Evolutionary conservation across 768 basidiomycete genomes (phyloP).

Genomic region (Tricholoma matsutake): DNA sequence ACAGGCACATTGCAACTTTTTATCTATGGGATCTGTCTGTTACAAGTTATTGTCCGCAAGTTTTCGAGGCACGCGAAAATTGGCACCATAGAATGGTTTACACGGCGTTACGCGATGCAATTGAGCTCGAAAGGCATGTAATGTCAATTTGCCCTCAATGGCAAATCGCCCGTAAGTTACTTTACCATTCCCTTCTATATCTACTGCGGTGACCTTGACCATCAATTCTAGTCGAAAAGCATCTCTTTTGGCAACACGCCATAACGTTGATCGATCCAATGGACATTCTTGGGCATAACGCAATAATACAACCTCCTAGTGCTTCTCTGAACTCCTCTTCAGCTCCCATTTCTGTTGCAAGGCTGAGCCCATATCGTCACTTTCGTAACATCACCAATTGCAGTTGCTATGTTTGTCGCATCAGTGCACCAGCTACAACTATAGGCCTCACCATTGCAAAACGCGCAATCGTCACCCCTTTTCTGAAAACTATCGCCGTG

Average conservation of each 20-base stretch:
- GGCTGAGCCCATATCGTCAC: constrained; percentile 54
- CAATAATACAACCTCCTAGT: constrained; percentile 41
- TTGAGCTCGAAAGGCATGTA: constrained; percentile 52
- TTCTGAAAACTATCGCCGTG: constrained; percentile 44
- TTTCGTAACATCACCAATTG: constrained; percentile 53
- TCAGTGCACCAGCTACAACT: constrained; percentile 54
- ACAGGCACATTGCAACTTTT: constrained; percentile 56
- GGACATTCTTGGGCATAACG: constrained; percentile 49
- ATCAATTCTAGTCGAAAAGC: constrained; percentile 53
- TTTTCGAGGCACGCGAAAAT: constrained; percentile 45
- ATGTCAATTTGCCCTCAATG: constrained; percentile 64
- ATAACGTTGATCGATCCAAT: constrained; percentile 59
- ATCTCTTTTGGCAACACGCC: constrained; percentile 70
- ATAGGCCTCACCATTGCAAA: constrained; percentile 52
- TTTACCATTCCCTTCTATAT: not conserved
- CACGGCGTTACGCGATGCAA: constrained; percentile 58
- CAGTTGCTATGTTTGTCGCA: constrained; percentile 66
- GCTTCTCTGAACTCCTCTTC: constrained; percentile 33
- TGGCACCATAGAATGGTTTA: constrained; percentile 67
- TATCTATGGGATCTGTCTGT: constrained; percentile 49
- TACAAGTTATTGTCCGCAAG: constrained; percentile 44
- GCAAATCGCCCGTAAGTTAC: constrained; percentile 55
- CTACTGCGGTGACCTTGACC: constrained; percentile 7
- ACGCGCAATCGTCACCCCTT: constrained; percentile 38
- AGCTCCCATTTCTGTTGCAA: constrained; percentile 30